These are phyloP conservation scores for Immersiporthe knoxdaviesiana DNA, from an alignment of 2,329 filamentous ascomycete species.

Conservation along the genomic window DNA sequence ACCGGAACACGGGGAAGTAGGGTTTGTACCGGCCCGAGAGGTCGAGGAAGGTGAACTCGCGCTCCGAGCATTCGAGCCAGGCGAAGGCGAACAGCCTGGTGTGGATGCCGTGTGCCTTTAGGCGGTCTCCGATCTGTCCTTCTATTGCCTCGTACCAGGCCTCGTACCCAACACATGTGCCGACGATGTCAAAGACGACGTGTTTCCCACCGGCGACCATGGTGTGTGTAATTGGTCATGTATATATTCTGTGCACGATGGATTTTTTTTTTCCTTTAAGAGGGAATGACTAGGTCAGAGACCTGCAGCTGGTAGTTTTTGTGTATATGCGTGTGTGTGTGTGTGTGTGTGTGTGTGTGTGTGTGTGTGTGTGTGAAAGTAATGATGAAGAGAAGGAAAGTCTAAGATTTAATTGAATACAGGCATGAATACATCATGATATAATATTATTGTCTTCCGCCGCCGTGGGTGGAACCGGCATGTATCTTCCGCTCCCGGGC, in stretches of 20 bases:
- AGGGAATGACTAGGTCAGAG: too few species aligned
- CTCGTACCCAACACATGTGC: slow-evolving; percentile 53
- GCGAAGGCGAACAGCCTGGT: slow-evolving; percentile 48
- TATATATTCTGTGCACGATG: background rate
- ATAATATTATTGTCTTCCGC: too few species aligned
- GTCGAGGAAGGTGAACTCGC: slow-evolving; percentile 54
- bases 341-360: too few species aligned
- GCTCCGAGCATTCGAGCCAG: slow-evolving; percentile 52
- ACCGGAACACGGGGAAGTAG: slow-evolving; percentile 47
- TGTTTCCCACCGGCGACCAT: slow-evolving; percentile 40
- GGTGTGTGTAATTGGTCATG: too few species aligned
- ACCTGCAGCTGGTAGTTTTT: background rate
- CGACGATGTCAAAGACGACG: slow-evolving; percentile 56
- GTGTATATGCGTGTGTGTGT: too few species aligned
- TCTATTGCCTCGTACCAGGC: slow-evolving; percentile 47
- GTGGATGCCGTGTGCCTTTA: slow-evolving; percentile 44
- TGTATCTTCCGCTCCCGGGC: slow-evolving; percentile 4
- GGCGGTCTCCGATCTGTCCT: slow-evolving; percentile 44
- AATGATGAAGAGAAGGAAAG: background rate
- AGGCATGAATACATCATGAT: too few species aligned
- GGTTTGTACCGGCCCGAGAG: slow-evolving; percentile 47
- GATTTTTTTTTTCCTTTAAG: too few species aligned
- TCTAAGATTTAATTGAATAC: background rate
- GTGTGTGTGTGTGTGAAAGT: too few species aligned
- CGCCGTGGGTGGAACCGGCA: background rate